Base-by-base conservation (phyloP, 2,329 filamentous ascomycete genomes). In the Colletotrichum lini region DNA sequence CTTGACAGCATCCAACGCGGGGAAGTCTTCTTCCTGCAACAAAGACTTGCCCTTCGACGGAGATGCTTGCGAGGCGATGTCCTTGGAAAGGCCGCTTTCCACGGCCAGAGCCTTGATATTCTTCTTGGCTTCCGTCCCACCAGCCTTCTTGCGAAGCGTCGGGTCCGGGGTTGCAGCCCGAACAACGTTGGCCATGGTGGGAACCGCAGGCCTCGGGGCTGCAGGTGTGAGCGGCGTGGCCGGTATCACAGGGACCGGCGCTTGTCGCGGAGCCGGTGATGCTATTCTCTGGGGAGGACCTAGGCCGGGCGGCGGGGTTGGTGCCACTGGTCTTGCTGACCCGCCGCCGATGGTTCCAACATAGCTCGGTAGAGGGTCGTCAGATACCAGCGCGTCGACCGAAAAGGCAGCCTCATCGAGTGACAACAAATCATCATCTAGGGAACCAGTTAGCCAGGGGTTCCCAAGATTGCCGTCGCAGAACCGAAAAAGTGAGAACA, bases 301-400 rank as follows among this genome's bases (percentile, higher is more conserved):
- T 35, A 86, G 83, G 15, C 86, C 86, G 23, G 86, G 86, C 30
- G 86, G 86, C 44, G 68, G 67, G 23, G 71, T 67, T 35, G 68
- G 67, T 2, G 53, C 63, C 6, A 58, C 59, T 30, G 66, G 44
- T 9, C 54, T 56, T 35, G 54, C 53, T 7, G 65, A 42, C 21
- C 63, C 63, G 2, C 61, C 61, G 13, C 61, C 61, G 8, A 42
- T 42, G 3, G 53, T 38, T 8, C 60, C 61, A 12, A 70, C n/a
- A 30, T 44, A 65, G n/a, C 42, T 50, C 35, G 70, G 70, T 23
- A 70, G 44, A 4, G 78, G 76, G n/a, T 88, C 82, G 76, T 94
- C 92, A 26, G 90, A 89, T 15, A 94, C 91, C 4, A 94, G 82
- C 4, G 90, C 90, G 78, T 93, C 91, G 50, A 94, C 89, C n/a